These are phyloP conservation scores for Microbotryum silenes-acaulis DNA, from an alignment of 1,284 basidiomycete genomes.

Conservation along the genomic window DNA sequence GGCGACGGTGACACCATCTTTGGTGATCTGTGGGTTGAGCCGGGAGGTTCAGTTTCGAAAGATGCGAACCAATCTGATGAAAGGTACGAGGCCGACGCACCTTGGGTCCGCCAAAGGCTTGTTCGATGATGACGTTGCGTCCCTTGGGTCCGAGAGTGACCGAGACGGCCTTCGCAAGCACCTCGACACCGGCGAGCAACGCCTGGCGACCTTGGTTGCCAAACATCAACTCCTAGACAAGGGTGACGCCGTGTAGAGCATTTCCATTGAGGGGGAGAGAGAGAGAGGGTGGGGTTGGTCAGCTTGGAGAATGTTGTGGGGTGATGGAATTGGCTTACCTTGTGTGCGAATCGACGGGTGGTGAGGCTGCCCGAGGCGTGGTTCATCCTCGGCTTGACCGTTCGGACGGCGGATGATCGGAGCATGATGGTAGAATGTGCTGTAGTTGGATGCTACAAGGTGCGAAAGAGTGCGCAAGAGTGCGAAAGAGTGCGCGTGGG, in stretches of 20 bases:
- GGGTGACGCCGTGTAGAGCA: not conserved
- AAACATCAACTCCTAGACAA: constrained; percentile 90
- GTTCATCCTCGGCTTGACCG: too few relatives aligned
- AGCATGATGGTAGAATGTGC: too few relatives aligned
- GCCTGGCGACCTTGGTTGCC: constrained; percentile 88
- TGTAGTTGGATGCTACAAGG: too few relatives aligned
- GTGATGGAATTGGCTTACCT: constrained; percentile 1
- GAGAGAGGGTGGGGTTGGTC: too few relatives aligned
- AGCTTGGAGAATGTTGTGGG: too few relatives aligned
- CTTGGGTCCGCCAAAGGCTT: constrained; percentile 93
- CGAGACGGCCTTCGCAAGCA: constrained; percentile 88
- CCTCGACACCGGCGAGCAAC: constrained; percentile 91
- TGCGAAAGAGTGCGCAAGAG: too few relatives aligned
- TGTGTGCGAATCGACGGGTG: constrained; percentile 22
- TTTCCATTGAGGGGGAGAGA: not conserved
- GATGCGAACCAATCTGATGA: not conserved
- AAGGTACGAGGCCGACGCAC: constrained; percentile 2
- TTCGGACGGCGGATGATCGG: too few relatives aligned
- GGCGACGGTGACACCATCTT: constrained; percentile 94
- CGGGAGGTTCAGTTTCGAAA: not conserved
- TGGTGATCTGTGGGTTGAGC: constrained; percentile 25
- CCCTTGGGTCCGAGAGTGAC: constrained; percentile 97
- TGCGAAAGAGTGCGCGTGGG: too few relatives aligned
- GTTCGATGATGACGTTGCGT: constrained; percentile 98
- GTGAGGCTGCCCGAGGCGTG: constrained; percentile 9